Percentiles rank a stretch among this genome's conserved stretches.
These are phyloP conservation scores for Acorus calamus DNA, from an alignment of 106 monocot species.

Conservation along the genomic window DNA sequence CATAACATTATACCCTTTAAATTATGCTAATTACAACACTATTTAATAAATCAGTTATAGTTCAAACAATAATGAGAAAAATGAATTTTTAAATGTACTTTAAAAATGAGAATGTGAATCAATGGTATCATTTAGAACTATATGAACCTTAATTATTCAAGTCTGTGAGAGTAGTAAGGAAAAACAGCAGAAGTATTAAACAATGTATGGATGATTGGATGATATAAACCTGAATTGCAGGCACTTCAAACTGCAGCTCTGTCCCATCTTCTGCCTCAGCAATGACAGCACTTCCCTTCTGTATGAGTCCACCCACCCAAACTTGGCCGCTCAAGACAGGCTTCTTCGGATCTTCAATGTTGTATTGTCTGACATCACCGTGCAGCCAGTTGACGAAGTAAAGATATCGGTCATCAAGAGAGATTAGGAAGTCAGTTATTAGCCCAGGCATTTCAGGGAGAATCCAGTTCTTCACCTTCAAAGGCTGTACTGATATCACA, in stretches of 20 bases:
- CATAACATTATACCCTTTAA: no score
- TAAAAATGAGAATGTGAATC: background rate
- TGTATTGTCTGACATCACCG: conserved; percentile 91
- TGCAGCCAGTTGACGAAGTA: conserved; percentile 98
- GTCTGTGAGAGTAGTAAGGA: no score
- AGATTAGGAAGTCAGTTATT: conserved; percentile 93
- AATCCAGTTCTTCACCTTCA: conserved; percentile 95
- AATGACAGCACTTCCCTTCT: conserved; percentile 60
- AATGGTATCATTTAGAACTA: background rate
- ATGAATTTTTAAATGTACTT: no score
- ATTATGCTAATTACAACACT: no score
- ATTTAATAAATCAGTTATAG: no score
- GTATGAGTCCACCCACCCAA: conserved; percentile 87
- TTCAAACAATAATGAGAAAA: no score
- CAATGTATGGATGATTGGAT: conserved; percentile 1
- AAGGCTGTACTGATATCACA: conserved; percentile 48
- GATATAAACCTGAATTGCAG: conserved; percentile 48
- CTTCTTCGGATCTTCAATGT: conserved; percentile 71
- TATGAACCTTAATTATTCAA: no score
- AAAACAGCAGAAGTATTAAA: background rate
- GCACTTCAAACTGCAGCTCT: conserved; percentile 70
- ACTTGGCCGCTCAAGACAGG: conserved; percentile 88
- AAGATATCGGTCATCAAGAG: conserved; percentile 79
- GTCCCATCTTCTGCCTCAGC: conserved; percentile 51
- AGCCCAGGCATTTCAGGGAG: conserved; percentile 95